Percentiles rank a stretch among this genome's conserved stretches.
phyloP scores from a whole-genome alignment of 192 early-diverging fungal genomes.

The Coemansia sp. region DNA sequence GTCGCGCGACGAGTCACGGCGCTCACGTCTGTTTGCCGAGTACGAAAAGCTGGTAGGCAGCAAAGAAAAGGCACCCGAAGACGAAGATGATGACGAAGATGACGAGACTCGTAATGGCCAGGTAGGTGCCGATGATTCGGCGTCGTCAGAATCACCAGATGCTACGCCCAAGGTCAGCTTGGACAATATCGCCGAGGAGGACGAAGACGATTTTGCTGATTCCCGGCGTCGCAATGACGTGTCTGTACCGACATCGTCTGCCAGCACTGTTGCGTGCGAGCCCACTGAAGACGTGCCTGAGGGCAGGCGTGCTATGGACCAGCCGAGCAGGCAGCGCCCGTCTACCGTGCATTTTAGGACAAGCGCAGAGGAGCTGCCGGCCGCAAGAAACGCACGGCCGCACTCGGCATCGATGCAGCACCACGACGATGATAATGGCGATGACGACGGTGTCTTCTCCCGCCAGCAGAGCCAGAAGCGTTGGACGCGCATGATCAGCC shows the following conservation, averaged over 20 bases:
- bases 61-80: conserved; percentile 16
- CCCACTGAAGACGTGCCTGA: background rate
- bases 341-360: conserved; percentile 3
- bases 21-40: conserved; percentile 47
- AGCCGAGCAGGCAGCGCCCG: background rate
- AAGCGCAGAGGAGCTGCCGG: background rate
- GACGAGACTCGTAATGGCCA: too few species aligned
- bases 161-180: conserved; percentile 12
- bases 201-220: conserved; percentile 9
- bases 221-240: too few species aligned
- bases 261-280: background rate
- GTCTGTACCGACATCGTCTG: conserved; percentile 1
- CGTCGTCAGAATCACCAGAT: background rate
- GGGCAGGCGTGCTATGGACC: background rate
- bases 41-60: conserved; percentile 44
- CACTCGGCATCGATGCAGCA: conserved; percentile 24
- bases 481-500: conserved; percentile 46
- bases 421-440: background rate
- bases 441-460: conserved; percentile 24
- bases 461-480: conserved; percentile 40
- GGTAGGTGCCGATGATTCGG: background rate
- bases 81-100: conserved; percentile 26
- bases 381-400: background rate
- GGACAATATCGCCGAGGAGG: conserved; percentile 27
- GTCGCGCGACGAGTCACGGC: conserved; percentile 47